Evolutionary conservation across 768 basidiomycete species (phyloP).

Genomic region (Podaxis sp.): DNA sequence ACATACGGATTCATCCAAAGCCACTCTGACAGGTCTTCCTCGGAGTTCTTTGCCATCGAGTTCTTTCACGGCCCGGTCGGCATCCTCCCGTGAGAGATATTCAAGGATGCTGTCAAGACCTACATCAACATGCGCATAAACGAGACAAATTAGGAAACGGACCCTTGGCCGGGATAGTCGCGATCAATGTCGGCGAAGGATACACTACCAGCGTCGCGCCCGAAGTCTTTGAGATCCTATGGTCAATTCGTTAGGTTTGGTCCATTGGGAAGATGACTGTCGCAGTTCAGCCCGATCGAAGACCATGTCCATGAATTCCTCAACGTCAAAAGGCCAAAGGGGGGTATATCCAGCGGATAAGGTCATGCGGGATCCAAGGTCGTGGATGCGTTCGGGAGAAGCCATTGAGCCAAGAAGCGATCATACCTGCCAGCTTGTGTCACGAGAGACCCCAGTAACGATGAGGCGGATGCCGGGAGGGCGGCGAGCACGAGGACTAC

Average conservation of each 20-base stretch:
- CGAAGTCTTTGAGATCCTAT: conserved; percentile 98
- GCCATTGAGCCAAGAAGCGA: conserved; percentile 17
- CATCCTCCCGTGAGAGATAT: conserved; percentile 85
- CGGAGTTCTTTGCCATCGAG: conserved; percentile 87
- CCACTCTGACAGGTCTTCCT: conserved; percentile 76
- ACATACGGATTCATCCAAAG: conserved; percentile 60
- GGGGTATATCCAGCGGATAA: conserved; percentile 8
- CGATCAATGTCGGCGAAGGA: conserved; percentile 96
- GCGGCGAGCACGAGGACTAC: conserved; percentile 62
- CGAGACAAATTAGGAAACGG: conserved; percentile 25
- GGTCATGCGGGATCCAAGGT: conserved; percentile 9
- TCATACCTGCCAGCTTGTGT: conserved; percentile 99
- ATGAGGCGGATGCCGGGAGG: conserved; percentile 82
- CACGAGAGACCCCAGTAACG: conserved; percentile 87
- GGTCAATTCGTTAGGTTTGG: conserved; percentile 42
- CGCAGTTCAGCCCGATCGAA: conserved; percentile 26
- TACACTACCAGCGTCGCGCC: conserved; percentile 90
- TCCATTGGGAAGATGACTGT: conserved; percentile 24
- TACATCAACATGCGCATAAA: conserved; percentile 1
- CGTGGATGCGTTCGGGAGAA: conserved; percentile 16
- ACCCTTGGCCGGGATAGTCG: conserved; percentile 86
- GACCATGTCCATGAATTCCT: conserved; percentile 15
- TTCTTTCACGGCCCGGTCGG: conserved; percentile 89
- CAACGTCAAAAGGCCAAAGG: conserved; percentile 9
- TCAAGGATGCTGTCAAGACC: conserved; percentile 71